Evolutionary conservation across 345 rosid genomes (phyloP), one percentile per base, ranked within the genome.

Genomic region (Gossypium australe): DNA sequence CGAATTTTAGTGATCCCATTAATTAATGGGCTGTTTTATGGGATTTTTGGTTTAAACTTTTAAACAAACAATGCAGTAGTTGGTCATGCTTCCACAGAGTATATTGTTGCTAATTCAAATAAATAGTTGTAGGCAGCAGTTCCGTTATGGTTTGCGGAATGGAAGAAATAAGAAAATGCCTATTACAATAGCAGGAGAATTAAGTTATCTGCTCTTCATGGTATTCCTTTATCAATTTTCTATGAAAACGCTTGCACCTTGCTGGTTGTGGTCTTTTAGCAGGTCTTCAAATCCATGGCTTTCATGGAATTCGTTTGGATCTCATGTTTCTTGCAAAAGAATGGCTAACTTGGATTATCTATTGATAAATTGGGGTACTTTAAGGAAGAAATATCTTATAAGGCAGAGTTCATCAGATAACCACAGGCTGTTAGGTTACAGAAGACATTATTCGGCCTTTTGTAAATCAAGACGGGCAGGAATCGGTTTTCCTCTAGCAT

Each of bases 281-380:
- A 92, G 96, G 68, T 78, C 82, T 53, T 83, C 90, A 34, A 87
- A 81, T 77, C 84, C 82, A 69, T 78, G 83, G 78, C 82, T 83
- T 16, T 81, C 86, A 1, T 81, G 47, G 75, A 81, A 85, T 82
- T 84, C 90, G 47, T 53, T 81, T 43, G 79, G 85, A 64, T 67
- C 80, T 10, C 66, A 56, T 72, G 77, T 75, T 67, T 84, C 81
- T 57, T 83, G 80, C 79, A 81, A 74, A 85, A 82, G 84, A 71
- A 76, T 67, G 4, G 79, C 77, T 43, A 75, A 80, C 58, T 83
- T 81, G 77, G 85, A 81, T 79, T 76, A 73, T 75, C 38, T 83
- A 53, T 82, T 87, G 78, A 80, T 79, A 72, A 80, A 74, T 74
- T 88, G 88, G 79, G 85, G 85, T 29, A 79, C 76, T 70, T 80